Base-by-base conservation (phyloP, 805 yeast genomes). In the Isabelozyma gotoi region DNA sequence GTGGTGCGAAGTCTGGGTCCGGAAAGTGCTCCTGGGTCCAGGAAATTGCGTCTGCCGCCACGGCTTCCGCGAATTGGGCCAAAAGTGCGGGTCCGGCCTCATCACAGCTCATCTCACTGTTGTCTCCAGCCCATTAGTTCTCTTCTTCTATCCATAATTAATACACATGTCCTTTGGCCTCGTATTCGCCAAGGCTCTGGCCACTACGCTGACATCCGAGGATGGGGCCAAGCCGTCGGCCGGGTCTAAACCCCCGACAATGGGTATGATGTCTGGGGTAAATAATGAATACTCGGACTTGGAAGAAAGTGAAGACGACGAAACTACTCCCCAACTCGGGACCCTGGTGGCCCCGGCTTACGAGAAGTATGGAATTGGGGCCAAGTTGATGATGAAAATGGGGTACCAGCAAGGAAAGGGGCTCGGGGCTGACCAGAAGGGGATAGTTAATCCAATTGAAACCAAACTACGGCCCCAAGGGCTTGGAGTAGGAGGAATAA, bases 371-470 rank as follows among this genome's bases (percentile, higher is more conserved):
- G 98, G 98, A 5, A 80, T 89, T 32, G 98, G 98, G 31, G 96
- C 96, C 2, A 65, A 75, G 39, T 66, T 92, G 40, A 62, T 92
- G 67, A 73, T 80, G 47, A 77, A 81, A 48, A 91, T 92, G 98
- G 99, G 99, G 0, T 91, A 88, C 63, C 74, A 76, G 6, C 78
- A 77, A 33, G 98, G 99, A 0, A 71, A 77, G 54, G 98, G 97
- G 0, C 73, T 92, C n/a, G 99, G 99, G 2, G 68, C 68, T 4
- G 60, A 73, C 18, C 80, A 82, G 1, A 76, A 76, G 40, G 99
- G 99, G 36, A 88, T 89, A 1, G 74, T 76, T 0, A 79, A 75
- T n/a, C 97, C 98, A 0, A 81, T 92, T 5, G 84, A 87, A 47
- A 84, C 87, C 3, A 76, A 77, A 41, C 59, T 78, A 21, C 67